Evolutionary conservation across 2,329 filamentous ascomycete genomes (phyloP), one percentile per base, ranked within the genome.

Genomic region (Diaporthe sp.): DNA sequence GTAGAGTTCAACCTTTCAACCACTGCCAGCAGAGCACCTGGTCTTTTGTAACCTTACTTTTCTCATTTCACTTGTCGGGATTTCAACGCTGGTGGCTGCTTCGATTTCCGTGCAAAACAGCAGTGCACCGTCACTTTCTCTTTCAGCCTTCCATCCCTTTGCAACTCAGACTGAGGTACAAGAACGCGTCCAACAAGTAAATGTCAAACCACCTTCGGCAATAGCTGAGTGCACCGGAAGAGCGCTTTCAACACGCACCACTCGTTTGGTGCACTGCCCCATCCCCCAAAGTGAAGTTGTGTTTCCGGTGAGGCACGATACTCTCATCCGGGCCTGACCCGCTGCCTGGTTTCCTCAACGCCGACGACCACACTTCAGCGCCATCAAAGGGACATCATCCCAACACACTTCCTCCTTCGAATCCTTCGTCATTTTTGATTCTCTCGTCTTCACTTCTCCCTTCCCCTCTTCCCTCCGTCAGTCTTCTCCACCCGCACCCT

Each of bases 31-130:
- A 68, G 19, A 68, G 46, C 65, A 28, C 53, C 34, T 68, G 65
- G 65, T 53, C 44, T 39, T 28, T 39, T 68, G 65, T 39, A 37
- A 68, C 31, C 49, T 53, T 53, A 15, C 13, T 39, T n/a, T 53
- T 68, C 44, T 68, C 44, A 34, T 67, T 67, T 67, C 42, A 49
- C 61, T 49, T 49, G 61, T 37, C 25, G 61, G 42, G 5, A n/a
- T 44, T 42, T 44, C 31, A 7, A 67, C 42, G 28, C 61, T 49
- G 42, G 42, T 15, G 25, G 17, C 61, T 28, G 61, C 25, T 34
- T 44, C 12, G 39, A n/a, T n/a, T 8, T 49, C 28, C 17, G 9
- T 44, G 61, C 42, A 65, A 65, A 44, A 31, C 42, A 39, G 4
- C 34, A 67, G 17, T 53, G 65, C 46, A 39, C 8, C 65, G 31